phyloP scores from a whole-genome alignment of 208 protist genomes.

The Trypanosoma grayi region DNA sequence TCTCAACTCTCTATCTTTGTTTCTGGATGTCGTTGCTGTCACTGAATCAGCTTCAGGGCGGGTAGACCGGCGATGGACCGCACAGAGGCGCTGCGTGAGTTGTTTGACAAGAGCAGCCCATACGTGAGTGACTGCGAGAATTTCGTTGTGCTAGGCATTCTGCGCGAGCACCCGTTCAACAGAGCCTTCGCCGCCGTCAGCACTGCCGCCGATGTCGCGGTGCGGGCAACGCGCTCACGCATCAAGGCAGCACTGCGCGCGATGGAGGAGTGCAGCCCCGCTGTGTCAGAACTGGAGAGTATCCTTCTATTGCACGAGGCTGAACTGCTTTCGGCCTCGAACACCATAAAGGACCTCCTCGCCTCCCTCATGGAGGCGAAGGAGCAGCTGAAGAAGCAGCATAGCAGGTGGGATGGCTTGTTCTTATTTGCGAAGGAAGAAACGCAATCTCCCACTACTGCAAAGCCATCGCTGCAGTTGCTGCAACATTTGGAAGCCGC shows the following conservation, averaged over 20 bases:
- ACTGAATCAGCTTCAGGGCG: too few species aligned
- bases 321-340: conserved; percentile 53
- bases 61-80: conserved; percentile 10
- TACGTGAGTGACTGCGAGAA: conserved; percentile 12
- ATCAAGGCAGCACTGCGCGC: conserved; percentile 31
- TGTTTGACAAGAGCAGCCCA: conserved; percentile 29
- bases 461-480: conserved; percentile 21
- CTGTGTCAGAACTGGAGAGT: conserved; percentile 44
- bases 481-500: conserved; percentile 28
- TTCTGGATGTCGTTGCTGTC: too few species aligned
- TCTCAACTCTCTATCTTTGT: background rate
- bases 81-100: conserved; percentile 17
- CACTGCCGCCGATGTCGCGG: conserved; percentile 4
- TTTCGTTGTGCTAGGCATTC: conserved; percentile 4
- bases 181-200: conserved; percentile 7
- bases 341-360: conserved; percentile 42
- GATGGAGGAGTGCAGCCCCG: conserved; percentile 42
- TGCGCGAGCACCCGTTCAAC: conserved; percentile 19
- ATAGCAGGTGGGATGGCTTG: background rate
- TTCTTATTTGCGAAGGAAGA: background rate
- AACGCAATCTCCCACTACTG: background rate
- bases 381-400: conserved; percentile 2
- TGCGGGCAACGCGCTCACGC: conserved; percentile 4
- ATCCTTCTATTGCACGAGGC: conserved; percentile 67
- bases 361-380: conserved; percentile 28